Conservation (phyloP, 1,139 yeast genomes). For the Pichia sp. region DNA sequence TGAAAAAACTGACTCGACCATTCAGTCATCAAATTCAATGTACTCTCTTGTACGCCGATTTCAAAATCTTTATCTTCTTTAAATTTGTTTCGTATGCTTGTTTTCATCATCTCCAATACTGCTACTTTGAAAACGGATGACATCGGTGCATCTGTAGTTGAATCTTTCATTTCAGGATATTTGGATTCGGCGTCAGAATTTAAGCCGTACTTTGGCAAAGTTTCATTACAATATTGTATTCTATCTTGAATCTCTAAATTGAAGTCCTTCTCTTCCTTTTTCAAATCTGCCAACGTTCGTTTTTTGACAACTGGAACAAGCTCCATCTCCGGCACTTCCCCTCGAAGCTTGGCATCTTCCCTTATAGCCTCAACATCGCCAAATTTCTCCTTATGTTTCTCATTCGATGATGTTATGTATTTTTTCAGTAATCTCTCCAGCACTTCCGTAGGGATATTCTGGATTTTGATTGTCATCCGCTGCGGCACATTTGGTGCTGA, state of each 20-base stretch:
- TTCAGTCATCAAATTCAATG: conserved; percentile 38
- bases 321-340: background rate
- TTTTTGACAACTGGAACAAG: conserved; percentile 14
- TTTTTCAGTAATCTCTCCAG: background rate
- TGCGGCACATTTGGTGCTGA: too few relatives aligned
- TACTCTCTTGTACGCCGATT: background rate
- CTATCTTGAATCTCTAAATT: background rate
- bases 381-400: conserved; percentile 4
- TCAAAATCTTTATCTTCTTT: background rate
- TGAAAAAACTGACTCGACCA: conserved; percentile 45
- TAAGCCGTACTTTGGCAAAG: conserved; percentile 1
- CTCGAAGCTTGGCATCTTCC: background rate
- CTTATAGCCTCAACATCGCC: conserved; percentile 5
- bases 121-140: conserved; percentile 1
- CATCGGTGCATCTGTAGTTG: conserved; percentile 4
- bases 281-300: background rate
- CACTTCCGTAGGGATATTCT: background rate
- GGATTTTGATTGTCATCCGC: conserved; percentile 1
- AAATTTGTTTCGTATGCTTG: conserved; percentile 5
- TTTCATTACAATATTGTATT: background rate
- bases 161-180: background rate
- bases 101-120: conserved; percentile 3
- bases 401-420: conserved; percentile 2
- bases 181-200: background rate
- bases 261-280: conserved; percentile 27